Conservation (phyloP, 2,329 filamentous ascomycete genomes). For the Ascochyta koolunga region DNA sequence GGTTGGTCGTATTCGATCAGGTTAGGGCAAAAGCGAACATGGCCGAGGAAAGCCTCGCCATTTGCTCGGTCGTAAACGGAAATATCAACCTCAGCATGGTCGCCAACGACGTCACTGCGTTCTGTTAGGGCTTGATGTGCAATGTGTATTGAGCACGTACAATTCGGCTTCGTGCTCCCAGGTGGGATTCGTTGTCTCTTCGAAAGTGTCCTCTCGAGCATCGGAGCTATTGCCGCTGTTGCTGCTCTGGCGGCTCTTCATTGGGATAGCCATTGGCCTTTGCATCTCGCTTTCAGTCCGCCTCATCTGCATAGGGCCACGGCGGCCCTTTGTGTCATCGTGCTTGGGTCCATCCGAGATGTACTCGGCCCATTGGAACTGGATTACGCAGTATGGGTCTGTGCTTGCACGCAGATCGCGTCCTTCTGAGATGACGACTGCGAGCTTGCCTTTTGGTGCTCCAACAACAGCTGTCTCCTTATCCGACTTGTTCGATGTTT, state of each 20-base stretch:
- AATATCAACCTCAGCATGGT: slow-evolving; percentile 87
- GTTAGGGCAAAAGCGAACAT: slow-evolving; percentile 80
- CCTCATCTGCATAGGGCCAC: slow-evolving; percentile 57
- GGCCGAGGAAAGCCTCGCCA: slow-evolving; percentile 89
- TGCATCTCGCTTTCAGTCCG: slow-evolving; percentile 81
- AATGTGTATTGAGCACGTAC: slow-evolving; percentile 63
- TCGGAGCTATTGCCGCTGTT: slow-evolving; percentile 80
- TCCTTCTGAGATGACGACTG: slow-evolving; percentile 86
- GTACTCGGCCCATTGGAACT: slow-evolving; percentile 95
- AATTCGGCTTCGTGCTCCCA: slow-evolving; percentile 97
- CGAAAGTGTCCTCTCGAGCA: slow-evolving; percentile 59
- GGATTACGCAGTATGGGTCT: slow-evolving; percentile 93
- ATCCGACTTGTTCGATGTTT: slow-evolving; percentile 30
- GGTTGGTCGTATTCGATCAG: slow-evolving; percentile 71
- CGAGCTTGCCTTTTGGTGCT: slow-evolving; percentile 82
- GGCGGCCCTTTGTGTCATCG: slow-evolving; percentile 54
- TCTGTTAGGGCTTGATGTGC: slow-evolving; percentile 24
- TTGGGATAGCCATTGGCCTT: slow-evolving; percentile 90
- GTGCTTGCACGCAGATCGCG: slow-evolving; percentile 79
- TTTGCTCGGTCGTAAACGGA: slow-evolving; percentile 89
- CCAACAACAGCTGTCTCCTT: slow-evolving; percentile 66
- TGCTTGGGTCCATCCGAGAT: slow-evolving; percentile 85
- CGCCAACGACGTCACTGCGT: slow-evolving; percentile 85
- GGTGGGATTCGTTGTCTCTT: slow-evolving; percentile 79
- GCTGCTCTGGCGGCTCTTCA: slow-evolving; percentile 96